Evolutionary conservation across 305 asterid genomes (phyloP).

Genomic region (Solanum hybrid): DNA sequence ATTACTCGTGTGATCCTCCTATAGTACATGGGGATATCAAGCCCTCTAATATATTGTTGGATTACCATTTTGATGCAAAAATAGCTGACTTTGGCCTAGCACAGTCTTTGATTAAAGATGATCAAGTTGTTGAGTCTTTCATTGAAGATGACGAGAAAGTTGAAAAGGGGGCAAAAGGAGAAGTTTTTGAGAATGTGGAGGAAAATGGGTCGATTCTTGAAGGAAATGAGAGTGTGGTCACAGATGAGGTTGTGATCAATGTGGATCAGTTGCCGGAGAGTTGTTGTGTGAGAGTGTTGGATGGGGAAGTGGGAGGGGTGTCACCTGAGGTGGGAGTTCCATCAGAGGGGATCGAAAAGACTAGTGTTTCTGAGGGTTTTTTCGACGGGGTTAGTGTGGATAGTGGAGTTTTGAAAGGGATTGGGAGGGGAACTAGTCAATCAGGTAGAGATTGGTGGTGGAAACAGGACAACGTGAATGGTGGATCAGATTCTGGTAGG

Average conservation of each 20-base stretch:
- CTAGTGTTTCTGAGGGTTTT: conserved; percentile 47
- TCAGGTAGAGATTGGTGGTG: conserved; percentile 90
- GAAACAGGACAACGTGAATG: conserved; percentile 66
- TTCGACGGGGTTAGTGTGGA: conserved; percentile 55
- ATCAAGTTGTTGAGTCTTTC: conserved; percentile 23
- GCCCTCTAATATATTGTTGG: conserved; percentile 73
- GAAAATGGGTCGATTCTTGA: conserved; percentile 53
- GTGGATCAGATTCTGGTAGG: conserved; percentile 66
- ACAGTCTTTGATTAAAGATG: conserved; percentile 40
- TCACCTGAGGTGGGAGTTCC: conserved; percentile 26
- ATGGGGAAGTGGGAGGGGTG: conserved; percentile 23
- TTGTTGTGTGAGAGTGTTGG: conserved; percentile 33
- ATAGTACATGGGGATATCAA: conserved; percentile 76
- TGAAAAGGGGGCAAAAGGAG: conserved; percentile 11
- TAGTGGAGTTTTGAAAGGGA: conserved; percentile 39
- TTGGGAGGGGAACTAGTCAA: conserved; percentile 36
- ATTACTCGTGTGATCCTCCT: conserved; percentile 56
- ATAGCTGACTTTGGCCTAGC: conserved; percentile 89
- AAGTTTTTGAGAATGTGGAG: conserved; percentile 29
- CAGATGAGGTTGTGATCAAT: conserved; percentile 57
- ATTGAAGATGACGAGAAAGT: conserved; percentile 26
- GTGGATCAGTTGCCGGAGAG: conserved; percentile 56
- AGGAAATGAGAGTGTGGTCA: conserved; percentile 48
- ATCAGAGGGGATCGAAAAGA: conserved; percentile 43
- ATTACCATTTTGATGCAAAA: conserved; percentile 62